A percentile compares a stretch with the other conserved stretches of the same genome.
Evolutionary conservation across 164 flowering plant genomes (phyloP).

Genomic region (Liriodendron chinense): DNA sequence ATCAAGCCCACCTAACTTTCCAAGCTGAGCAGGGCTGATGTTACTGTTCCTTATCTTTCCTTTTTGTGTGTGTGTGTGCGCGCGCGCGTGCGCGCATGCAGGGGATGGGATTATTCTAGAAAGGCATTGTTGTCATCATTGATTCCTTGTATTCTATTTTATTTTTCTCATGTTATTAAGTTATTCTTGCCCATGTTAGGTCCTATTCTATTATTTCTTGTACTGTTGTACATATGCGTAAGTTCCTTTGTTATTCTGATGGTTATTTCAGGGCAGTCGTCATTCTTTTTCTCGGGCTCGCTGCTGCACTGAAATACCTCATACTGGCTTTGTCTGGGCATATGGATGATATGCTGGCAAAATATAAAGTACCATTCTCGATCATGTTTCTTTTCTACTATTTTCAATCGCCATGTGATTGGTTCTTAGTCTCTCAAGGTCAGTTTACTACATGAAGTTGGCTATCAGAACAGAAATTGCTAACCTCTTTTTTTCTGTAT

Average conservation of each 20-base stretch:
- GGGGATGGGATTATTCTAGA: neutral
- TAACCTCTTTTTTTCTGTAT: conserved; percentile 5
- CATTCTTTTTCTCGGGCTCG: conserved; percentile 57
- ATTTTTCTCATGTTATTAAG: neutral
- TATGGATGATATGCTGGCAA: conserved; percentile 77
- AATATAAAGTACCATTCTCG: conserved; percentile 57
- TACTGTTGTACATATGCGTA: too few species aligned
- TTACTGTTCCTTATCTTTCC: neutral
- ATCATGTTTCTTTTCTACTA: neutral
- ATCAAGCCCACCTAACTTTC: neutral
- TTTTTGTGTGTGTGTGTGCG: too few species aligned
- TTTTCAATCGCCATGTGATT: neutral
- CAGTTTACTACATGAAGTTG: neutral
- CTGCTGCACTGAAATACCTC: conserved; percentile 76
- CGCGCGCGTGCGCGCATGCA: neutral
- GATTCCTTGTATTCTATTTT: neutral
- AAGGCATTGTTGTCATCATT: neutral
- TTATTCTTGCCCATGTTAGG: too few species aligned
- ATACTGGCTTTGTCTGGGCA: conserved; percentile 81
- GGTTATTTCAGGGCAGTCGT: conserved; percentile 45
- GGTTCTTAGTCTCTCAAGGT: conserved; percentile 1
- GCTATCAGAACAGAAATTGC: neutral
- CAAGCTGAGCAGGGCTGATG: neutral
- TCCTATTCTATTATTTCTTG: neutral
- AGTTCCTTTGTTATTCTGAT: neutral